Evolutionary conservation across 345 rosid genomes (phyloP), one percentile per base, ranked within the genome.

Genomic region (Orychophragmus violaceus): DNA sequence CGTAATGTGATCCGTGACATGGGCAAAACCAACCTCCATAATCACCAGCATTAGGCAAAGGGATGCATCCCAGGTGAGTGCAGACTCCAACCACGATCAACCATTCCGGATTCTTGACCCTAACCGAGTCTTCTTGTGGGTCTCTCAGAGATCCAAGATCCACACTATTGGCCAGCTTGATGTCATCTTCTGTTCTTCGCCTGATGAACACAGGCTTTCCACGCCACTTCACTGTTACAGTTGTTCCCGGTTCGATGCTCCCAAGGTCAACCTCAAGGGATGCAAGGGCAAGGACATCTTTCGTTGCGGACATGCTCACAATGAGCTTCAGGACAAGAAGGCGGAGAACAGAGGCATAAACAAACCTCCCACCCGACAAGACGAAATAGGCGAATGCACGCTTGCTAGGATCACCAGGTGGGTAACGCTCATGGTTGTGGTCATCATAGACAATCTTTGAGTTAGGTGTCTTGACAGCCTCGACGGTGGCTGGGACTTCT

Each of bases 1-100:
- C 98, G 25, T 92, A 92, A 62, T 92, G 98, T 4, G 96, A 92
- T 7, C 98, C 98, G 19, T 91, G 98, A 77, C 96, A 91, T 7
- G 98, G 96, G 73, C 98, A 89, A 72, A 89, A 92, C 98, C 98
- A 92, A 10, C 98, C 98, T 0, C 95, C 98, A 60, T 76, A 92
- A 39, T 92, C 98, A 74, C 98, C 98, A 46, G 98, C 96, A 72
- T 92, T 92, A 2, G 98, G 98, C 68, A 92, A 82, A 18, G 98
- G 96, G 75, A 91, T 91, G 84, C 98, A 91, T 13, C 98, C 98
- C 74, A 91, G 68, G 66, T 91, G 98, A 4, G 98, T 92, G 84
- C 97, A 92, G 44, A 92, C 96, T 13, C 98, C 98, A 28, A 92
- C 60, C 24, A 92, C 93, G 0, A 92, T 59, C 51, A 92, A 82